phyloP scores from a whole-genome alignment of 805 yeast genomes.

The Kuraishia ogatae region DNA sequence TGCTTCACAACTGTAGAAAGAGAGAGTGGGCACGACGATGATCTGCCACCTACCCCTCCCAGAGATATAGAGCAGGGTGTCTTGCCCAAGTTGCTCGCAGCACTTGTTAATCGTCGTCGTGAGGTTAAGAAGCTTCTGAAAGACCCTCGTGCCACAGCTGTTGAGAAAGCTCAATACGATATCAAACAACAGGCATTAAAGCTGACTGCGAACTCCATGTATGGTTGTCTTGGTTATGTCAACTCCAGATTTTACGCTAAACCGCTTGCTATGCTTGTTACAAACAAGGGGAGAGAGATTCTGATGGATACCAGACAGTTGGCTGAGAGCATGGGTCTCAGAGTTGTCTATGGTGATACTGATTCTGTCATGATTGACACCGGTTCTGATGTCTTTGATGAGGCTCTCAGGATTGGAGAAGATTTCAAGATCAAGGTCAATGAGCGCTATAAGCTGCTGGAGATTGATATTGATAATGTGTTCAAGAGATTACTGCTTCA shows the following conservation, averaged over 20 bases:
- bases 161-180: slow-evolving; percentile 78
- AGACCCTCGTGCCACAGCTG: slow-evolving; percentile 52
- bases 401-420: slow-evolving; percentile 77
- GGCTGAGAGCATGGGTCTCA: slow-evolving; percentile 75
- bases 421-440: slow-evolving; percentile 81
- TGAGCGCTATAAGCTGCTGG: slow-evolving; percentile 78
- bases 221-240: slow-evolving; percentile 93
- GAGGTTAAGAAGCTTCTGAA: slow-evolving; percentile 85
- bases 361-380: slow-evolving; percentile 99
- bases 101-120: slow-evolving; percentile 83
- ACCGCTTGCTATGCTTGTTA: slow-evolving; percentile 92
- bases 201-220: slow-evolving; percentile 98
- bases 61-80: slow-evolving; percentile 62
- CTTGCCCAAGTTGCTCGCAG: slow-evolving; percentile 73
- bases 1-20: slow-evolving; percentile 94
- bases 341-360: slow-evolving; percentile 96
- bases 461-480: slow-evolving; percentile 91
- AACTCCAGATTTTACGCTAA: slow-evolving; percentile 91
- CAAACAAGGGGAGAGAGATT: slow-evolving; percentile 92
- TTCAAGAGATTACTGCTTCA: slow-evolving; percentile 78
- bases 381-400: slow-evolving; percentile 55
- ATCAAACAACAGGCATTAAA: slow-evolving; percentile 94
- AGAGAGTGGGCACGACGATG: slow-evolving; percentile 42
- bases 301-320: slow-evolving; percentile 86
- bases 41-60: slow-evolving; percentile 63